Evolutionary conservation across 1,139 yeast genomes (phyloP).

Genomic region (Diutina scorzettiae): DNA sequence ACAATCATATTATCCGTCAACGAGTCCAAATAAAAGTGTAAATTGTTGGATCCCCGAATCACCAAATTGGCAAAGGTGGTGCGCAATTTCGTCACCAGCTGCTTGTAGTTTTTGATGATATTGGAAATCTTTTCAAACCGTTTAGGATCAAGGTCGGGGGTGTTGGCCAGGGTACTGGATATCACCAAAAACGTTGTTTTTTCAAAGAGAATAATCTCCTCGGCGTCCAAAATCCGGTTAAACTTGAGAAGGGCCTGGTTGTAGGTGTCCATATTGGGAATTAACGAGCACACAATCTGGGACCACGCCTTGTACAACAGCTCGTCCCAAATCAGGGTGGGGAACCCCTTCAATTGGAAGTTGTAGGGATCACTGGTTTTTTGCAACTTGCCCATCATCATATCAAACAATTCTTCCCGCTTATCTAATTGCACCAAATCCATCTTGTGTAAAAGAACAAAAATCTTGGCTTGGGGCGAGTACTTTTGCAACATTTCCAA

Average conservation of each 20-base stretch:
- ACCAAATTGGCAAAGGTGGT: constrained; percentile 72
- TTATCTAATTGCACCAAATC: constrained; percentile 85
- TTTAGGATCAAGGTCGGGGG: constrained; percentile 55
- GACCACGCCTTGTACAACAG: constrained; percentile 96
- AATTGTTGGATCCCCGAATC: constrained; percentile 60
- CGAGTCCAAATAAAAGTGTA: constrained; percentile 55
- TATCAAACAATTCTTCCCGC: constrained; percentile 68
- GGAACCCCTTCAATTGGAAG: constrained; percentile 75
- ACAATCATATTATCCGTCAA: constrained; percentile 66
- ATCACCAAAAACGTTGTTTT: constrained; percentile 89
- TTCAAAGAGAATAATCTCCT: constrained; percentile 85
- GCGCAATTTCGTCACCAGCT: constrained; percentile 79
- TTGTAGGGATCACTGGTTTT: constrained; percentile 70
- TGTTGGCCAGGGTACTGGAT: constrained; percentile 39
- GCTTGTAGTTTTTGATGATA: constrained; percentile 89
- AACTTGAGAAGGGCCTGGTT: constrained; percentile 67
- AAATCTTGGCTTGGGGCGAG: constrained; percentile 86
- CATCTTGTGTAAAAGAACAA: constrained; percentile 90
- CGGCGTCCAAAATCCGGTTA: constrained; percentile 69
- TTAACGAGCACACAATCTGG: constrained; percentile 83
- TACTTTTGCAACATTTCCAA: constrained; percentile 71
- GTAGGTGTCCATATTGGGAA: constrained; percentile 80
- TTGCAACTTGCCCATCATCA: constrained; percentile 75
- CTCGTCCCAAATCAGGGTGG: constrained; percentile 98
- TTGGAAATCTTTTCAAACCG: constrained; percentile 90